Conservation (phyloP, 768 basidiomycete genomes). For the Trametes punicea region DNA sequence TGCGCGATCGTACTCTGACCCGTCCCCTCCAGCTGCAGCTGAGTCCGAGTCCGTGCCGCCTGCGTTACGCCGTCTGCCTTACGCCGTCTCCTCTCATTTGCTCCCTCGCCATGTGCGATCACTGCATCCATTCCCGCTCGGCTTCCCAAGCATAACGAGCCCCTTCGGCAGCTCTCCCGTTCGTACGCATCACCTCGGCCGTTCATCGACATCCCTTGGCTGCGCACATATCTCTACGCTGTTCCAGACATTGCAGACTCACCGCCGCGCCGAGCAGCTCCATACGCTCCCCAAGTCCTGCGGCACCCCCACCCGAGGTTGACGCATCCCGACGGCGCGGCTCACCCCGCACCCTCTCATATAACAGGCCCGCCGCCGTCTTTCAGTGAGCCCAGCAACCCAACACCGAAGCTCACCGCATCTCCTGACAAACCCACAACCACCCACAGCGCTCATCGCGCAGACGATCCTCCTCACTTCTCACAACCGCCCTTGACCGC, state of each 20-base stretch:
- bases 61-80: background rate
- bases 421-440: background rate
- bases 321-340: slow-evolving; percentile 11
- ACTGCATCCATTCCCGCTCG: too few relatives aligned
- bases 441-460: background rate
- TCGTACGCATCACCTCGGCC: background rate
- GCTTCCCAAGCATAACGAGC: background rate
- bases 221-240: background rate
- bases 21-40: too few relatives aligned
- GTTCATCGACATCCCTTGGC: background rate
- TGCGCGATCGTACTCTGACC: background rate
- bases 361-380: background rate
- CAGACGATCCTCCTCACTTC: background rate
- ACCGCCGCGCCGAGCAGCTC: background rate
- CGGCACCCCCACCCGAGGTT: background rate
- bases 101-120: background rate
- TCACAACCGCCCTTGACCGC: background rate
- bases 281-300: slow-evolving; percentile 2
- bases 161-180: background rate
- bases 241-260: background rate
- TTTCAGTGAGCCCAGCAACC: background rate
- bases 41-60: too few relatives aligned
- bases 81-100: background rate
- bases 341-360: background rate
- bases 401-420: background rate